These are phyloP conservation scores for Cicer pinnatifidum DNA, from an alignment of 306 rosid species.

Conservation along the genomic window DNA sequence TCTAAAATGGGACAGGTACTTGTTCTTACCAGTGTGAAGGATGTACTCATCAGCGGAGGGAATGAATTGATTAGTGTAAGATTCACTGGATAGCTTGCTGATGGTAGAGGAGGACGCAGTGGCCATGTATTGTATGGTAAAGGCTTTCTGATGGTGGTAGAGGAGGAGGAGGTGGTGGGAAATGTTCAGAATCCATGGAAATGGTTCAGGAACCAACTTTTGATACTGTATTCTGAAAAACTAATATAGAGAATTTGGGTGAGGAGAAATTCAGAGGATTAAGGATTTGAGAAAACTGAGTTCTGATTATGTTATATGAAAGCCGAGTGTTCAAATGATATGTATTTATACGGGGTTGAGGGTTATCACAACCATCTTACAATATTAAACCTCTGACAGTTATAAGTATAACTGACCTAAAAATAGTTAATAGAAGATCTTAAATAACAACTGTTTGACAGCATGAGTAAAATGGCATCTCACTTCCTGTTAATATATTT, in stretches of 20 bases:
- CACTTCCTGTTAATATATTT: constrained; percentile 8
- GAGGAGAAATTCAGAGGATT: background rate
- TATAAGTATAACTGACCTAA: background rate
- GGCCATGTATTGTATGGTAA: background rate
- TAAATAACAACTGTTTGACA: background rate
- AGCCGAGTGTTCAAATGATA: constrained; percentile 4
- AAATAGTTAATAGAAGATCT: background rate
- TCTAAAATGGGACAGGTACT: background rate
- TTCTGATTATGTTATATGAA: constrained; percentile 8
- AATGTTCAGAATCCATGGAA: background rate
- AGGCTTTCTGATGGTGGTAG: background rate
- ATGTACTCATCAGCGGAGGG: background rate
- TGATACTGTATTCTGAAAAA: background rate
- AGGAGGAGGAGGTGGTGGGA: constrained; percentile 2
- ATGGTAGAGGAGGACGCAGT: background rate
- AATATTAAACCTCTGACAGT: constrained; percentile 11
- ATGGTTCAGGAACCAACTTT: background rate
- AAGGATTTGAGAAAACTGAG: constrained; percentile 10
- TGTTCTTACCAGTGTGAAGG: background rate
- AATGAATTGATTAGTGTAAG: background rate
- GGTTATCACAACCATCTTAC: constrained; percentile 2
- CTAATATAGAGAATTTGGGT: background rate
- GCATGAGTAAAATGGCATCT: constrained; percentile 3
- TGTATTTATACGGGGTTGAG: background rate
- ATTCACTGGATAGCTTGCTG: background rate